Conservation (phyloP, 352 stramenopile species). For the Thalassiosira sp. region DNA sequence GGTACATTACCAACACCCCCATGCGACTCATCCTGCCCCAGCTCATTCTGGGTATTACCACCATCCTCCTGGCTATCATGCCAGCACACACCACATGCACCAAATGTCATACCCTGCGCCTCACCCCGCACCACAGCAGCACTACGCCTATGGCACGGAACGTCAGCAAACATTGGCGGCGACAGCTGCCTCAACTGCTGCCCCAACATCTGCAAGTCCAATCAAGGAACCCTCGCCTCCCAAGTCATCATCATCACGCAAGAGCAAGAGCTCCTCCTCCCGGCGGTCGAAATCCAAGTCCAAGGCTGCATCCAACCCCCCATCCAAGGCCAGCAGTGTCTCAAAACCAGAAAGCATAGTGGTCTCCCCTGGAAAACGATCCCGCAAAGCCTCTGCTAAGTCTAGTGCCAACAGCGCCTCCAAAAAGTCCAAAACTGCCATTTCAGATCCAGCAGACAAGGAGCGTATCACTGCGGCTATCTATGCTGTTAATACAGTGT, state of each 20-base stretch:
- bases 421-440: conserved; percentile 20
- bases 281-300: neutral
- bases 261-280: neutral
- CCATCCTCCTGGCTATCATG: conserved; percentile 21
- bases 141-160: conserved; percentile 30
- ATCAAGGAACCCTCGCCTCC: neutral
- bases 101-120: conserved; percentile 1
- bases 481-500: conserved; percentile 67
- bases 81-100: conserved; percentile 2
- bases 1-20: conserved; percentile 35
- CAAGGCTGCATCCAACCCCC: neutral
- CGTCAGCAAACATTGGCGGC: neutral
- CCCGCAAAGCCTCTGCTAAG: conserved; percentile 16
- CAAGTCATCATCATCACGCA: neutral
- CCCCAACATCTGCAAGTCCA: neutral
- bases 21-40: neutral
- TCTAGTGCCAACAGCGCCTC: neutral
- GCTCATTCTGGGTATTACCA: conserved; percentile 31
- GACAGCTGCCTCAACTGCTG: neutral
- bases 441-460: conserved; percentile 56
- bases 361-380: neutral
- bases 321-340: neutral
- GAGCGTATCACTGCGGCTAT: conserved; percentile 71
- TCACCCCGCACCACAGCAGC: conserved; percentile 17
- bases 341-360: neutral